Conservation (phyloP, 768 basidiomycete genomes). For the Russula sp. region DNA sequence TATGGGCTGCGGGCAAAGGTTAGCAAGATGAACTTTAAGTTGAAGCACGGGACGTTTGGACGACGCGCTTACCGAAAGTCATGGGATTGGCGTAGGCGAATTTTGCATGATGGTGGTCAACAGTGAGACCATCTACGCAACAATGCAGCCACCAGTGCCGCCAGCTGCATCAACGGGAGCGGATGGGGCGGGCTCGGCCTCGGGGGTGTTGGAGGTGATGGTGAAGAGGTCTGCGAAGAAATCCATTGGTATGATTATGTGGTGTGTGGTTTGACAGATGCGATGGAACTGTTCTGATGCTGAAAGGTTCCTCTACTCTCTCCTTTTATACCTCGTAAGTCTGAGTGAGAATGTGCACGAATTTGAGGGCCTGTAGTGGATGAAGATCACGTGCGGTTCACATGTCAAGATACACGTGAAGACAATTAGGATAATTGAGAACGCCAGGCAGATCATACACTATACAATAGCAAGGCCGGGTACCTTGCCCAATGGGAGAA, state of each 20-base stretch:
- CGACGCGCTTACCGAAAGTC: neutral
- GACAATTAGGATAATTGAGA: neutral
- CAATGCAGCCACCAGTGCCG: neutral
- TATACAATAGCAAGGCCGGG: too few relatives aligned
- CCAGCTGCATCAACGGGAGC: constrained; percentile 2
- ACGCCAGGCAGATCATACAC: too few relatives aligned
- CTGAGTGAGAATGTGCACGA: neutral
- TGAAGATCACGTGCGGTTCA: neutral
- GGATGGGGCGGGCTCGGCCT: neutral
- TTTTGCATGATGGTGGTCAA: neutral
- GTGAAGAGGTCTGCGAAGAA: neutral
- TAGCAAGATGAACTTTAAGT: neutral
- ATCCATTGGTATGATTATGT: constrained; percentile 8
- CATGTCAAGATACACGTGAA: neutral
- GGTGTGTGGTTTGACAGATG: neutral
- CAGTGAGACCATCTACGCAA: neutral
- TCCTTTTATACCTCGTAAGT: neutral
- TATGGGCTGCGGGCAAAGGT: neutral
- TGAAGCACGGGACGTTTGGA: neutral
- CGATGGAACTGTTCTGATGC: neutral
- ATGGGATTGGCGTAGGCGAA: neutral
- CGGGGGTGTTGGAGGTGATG: neutral
- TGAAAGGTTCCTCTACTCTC: neutral
- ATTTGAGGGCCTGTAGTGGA: neutral
- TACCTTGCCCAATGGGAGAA: neutral